Conservation (phyloP, 257 asterid species). For the Rubia yunnanensis region DNA sequence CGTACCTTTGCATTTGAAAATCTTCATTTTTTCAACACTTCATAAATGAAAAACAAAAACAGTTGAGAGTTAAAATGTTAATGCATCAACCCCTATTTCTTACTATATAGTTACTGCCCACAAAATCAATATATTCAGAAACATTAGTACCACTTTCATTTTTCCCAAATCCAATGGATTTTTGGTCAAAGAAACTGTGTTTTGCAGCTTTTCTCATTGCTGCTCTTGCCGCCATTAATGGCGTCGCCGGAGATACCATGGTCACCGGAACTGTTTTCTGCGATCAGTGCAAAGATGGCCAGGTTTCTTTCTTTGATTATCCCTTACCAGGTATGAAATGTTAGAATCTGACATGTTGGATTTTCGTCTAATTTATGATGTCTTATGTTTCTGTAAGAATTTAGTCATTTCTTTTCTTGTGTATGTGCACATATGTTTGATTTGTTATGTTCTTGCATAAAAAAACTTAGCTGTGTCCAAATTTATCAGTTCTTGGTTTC, state of each 20-base stretch:
- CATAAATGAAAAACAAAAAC: constrained; percentile 22
- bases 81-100: not conserved
- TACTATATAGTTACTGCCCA: not conserved
- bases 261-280: constrained; percentile 85
- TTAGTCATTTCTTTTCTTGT: not conserved
- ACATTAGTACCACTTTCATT: not conserved
- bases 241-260: constrained; percentile 43
- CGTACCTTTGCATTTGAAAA: constrained; percentile 1
- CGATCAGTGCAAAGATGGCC: constrained; percentile 95
- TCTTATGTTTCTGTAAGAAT: too few species aligned
- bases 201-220: constrained; percentile 41
- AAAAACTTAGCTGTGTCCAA: too few species aligned
- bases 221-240: constrained; percentile 33
- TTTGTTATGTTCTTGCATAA: not conserved
- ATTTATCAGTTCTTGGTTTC: too few species aligned
- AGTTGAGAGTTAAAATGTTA: constrained; percentile 28
- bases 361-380: too few species aligned
- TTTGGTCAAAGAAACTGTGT: constrained; percentile 27
- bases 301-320: constrained; percentile 62
- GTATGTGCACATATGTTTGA: too few species aligned
- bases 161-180: constrained; percentile 35
- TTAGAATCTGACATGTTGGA: not conserved
- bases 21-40: constrained; percentile 10
- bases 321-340: constrained; percentile 50
- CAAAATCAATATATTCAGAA: not conserved